These are phyloP conservation scores for Xylaria sp. DNA, from an alignment of 2,329 filamentous ascomycete species.

Conservation along the genomic window DNA sequence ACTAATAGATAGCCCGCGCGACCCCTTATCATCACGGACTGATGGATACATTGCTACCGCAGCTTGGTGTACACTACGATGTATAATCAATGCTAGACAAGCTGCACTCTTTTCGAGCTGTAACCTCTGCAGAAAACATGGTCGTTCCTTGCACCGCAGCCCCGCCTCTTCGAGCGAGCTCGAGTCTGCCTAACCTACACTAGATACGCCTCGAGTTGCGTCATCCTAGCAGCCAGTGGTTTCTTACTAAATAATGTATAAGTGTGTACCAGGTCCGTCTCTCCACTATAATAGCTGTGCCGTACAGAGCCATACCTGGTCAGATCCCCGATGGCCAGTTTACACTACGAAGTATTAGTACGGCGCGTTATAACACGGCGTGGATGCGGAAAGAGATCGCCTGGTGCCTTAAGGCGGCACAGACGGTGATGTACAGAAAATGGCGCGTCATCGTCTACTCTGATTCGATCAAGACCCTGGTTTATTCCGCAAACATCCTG, in stretches of 20 bases:
- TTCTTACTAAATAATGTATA: constrained; percentile 4
- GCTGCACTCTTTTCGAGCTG: constrained; percentile 3
- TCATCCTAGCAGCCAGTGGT: constrained; percentile 8
- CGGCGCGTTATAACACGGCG: constrained; percentile 8
- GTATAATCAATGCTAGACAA: background rate
- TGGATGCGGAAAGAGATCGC: constrained; percentile 30
- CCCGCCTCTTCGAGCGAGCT: constrained; percentile 10
- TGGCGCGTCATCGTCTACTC: constrained; percentile 38
- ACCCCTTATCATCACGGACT: constrained; percentile 20
- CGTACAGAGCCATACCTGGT: background rate
- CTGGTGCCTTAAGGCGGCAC: constrained; percentile 35
- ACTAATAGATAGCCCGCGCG: constrained; percentile 19
- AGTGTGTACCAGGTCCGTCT: background rate
- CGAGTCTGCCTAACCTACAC: constrained; percentile 16
- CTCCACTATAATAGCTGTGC: background rate
- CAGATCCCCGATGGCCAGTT: background rate
- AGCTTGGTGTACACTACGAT: background rate
- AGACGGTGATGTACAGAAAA: constrained; percentile 42
- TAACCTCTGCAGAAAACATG: constrained; percentile 1
- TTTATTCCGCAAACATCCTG: constrained; percentile 16
- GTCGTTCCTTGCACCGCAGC: constrained; percentile 20
- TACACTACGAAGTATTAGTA: background rate
- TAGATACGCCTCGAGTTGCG: constrained; percentile 21
- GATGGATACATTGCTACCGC: constrained; percentile 13
- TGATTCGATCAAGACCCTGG: constrained; percentile 35